Evolutionary conservation across 2,329 filamentous ascomycete genomes (phyloP), one percentile per base, ranked within the genome.

Genomic region (Penicillium nordicum): DNA sequence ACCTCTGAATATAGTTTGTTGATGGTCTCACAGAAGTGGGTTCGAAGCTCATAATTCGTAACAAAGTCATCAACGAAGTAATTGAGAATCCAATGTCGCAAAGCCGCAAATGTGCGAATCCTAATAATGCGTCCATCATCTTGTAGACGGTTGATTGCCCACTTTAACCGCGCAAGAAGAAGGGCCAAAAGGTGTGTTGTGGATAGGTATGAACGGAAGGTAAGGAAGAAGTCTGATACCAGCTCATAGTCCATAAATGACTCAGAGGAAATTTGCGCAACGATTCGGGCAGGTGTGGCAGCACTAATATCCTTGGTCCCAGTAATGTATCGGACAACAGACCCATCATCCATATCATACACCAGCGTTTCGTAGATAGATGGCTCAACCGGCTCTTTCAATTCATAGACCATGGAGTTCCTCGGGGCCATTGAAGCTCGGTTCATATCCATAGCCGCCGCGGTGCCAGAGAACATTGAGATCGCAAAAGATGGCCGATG

Each of bases 51-150:
- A 68, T 88, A 87, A 69, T 92, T 86, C 25, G 88, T 75, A 40
- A 95, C 84, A 71, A 96, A 99, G 70, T 99, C 94, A 69, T 99
- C 94, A 53, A 90, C 82, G 64, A 97, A 99, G 74, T 99, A 99
- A 72, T 99, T 99, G 60, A 99, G 77, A 55, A 97, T 92, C 94
- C 94, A 99, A 74, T 99, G 94, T 55, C 94, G 86, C 43, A 97
- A 81, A 8, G 94, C 94, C 27, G 97, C 94, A 76, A 97, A 99
- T 0, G 92, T 95, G 41, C 94, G 85, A 16, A 99, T 95, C 48
- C 93, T 86, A n/a, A 97, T 94, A 50, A 99, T 90, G 69, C 92
- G 89, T 38, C 94, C 94, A 55, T 87, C 86, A 70, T 97, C 91
- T 69, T 96, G 90, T 45, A 83, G 79, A 53, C 90, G 84, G 46